A percentile compares a stretch with the other conserved stretches of the same genome.
phyloP scores from a whole-genome alignment of 108 stramenopile species.

The Cyclotella baltica region DNA sequence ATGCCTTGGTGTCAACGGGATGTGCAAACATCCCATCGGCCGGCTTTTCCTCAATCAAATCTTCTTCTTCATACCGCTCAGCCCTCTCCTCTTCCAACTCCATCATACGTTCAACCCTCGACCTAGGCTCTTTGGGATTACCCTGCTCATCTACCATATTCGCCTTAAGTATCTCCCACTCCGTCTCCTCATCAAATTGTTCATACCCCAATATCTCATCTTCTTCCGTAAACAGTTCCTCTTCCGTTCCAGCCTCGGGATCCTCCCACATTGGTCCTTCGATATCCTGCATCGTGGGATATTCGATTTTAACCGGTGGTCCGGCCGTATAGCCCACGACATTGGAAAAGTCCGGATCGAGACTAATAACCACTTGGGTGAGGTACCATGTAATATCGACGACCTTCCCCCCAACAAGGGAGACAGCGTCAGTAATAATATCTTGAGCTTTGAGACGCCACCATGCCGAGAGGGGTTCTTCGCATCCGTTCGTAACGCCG shows the following conservation, averaged over 20 bases:
- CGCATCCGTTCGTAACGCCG: slow-evolving; percentile 80
- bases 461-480: slow-evolving; percentile 75
- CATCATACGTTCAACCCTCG: slow-evolving; percentile 30
- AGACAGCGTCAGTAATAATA: slow-evolving; percentile 63
- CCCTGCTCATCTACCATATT: slow-evolving; percentile 12
- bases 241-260: slow-evolving; percentile 67
- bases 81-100: slow-evolving; percentile 30
- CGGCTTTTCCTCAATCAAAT: slow-evolving; percentile 15
- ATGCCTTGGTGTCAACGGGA: slow-evolving; percentile 65
- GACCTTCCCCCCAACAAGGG: slow-evolving; percentile 61
- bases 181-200: slow-evolving; percentile 58
- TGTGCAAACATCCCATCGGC: slow-evolving; percentile 46
- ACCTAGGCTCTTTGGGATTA: slow-evolving; percentile 31
- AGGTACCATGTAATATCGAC: slow-evolving; percentile 88
- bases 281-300: slow-evolving; percentile 53
- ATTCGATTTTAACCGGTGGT: slow-evolving; percentile 63
- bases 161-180: not conserved
- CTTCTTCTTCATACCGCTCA: slow-evolving; percentile 23
- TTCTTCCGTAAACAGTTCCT: slow-evolving; percentile 57
- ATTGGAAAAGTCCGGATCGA: slow-evolving; percentile 52
- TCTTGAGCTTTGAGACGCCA: slow-evolving; percentile 81
- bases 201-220: slow-evolving; percentile 63
- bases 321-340: slow-evolving; percentile 43
- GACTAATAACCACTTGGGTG: slow-evolving; percentile 65
- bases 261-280: slow-evolving; percentile 60